Percentiles rank a stretch among this genome's conserved stretches.
phyloP scores from a whole-genome alignment of 2,329 filamentous ascomycete genomes.

The Colletotrichum salicis region DNA sequence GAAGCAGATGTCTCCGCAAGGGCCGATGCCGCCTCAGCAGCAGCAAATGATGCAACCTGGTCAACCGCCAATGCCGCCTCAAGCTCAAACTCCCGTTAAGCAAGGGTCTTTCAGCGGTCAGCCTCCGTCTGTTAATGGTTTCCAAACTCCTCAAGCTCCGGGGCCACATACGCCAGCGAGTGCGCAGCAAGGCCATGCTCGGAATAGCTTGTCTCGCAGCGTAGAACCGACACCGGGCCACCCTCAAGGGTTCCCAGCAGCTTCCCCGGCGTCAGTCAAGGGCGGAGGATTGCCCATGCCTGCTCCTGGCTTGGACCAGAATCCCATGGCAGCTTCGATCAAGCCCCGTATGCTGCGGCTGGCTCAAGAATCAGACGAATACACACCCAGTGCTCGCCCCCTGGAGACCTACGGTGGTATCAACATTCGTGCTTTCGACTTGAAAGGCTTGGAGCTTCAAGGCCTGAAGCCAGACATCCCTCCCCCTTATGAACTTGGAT shows the following conservation, averaged over 20 bases:
- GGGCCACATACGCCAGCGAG: slow-evolving; percentile 57
- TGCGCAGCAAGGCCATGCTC: slow-evolving; percentile 55
- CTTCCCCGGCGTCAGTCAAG: slow-evolving; percentile 57
- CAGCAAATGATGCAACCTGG: slow-evolving; percentile 50
- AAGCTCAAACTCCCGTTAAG: slow-evolving; percentile 55
- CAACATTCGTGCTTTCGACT: slow-evolving; percentile 71
- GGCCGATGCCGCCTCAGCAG: slow-evolving; percentile 40
- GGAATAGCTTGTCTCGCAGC: slow-evolving; percentile 63
- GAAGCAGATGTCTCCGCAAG: slow-evolving; percentile 51
- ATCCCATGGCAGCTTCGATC: slow-evolving; percentile 29
- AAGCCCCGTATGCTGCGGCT: slow-evolving; percentile 51
- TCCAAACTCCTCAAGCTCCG: slow-evolving; percentile 55
- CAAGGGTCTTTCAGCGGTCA: slow-evolving; percentile 60
- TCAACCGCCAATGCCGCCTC: slow-evolving; percentile 46
- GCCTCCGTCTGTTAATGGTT: slow-evolving; percentile 57
- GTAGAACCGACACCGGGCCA: slow-evolving; percentile 56
- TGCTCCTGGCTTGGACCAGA: slow-evolving; percentile 38
- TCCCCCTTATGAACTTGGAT: slow-evolving; percentile 78
- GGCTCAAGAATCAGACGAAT: slow-evolving; percentile 60
- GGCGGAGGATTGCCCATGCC: slow-evolving; percentile 54
- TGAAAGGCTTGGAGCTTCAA: slow-evolving; percentile 74
- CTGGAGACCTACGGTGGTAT: slow-evolving; percentile 77
- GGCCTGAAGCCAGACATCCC: slow-evolving; percentile 80
- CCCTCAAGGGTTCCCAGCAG: slow-evolving; percentile 54
- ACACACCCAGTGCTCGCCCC: slow-evolving; percentile 65